A percentile compares a stretch with the other conserved stretches of the same genome.
Evolutionary conservation across 139 green algal genomes (phyloP).

Genomic region (Chara braunii): DNA sequence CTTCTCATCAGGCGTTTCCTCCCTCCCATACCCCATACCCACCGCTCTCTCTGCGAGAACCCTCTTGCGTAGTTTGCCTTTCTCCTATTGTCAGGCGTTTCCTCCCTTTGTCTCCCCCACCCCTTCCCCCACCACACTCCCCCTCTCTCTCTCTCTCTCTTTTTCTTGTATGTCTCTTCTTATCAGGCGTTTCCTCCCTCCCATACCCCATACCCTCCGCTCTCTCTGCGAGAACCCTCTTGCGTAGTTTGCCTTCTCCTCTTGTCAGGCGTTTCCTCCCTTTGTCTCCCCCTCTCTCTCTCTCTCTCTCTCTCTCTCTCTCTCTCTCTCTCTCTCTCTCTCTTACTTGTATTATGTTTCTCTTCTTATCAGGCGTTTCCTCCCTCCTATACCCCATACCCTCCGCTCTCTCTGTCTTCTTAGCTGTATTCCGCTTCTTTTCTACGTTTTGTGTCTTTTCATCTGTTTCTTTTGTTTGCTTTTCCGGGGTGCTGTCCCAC

Average conservation of each 20-base stretch:
- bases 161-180: not conserved
- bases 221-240: not conserved
- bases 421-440: not conserved
- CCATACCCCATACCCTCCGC: not conserved
- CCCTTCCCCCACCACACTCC: not conserved
- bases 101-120: not conserved
- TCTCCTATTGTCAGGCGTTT: not conserved
- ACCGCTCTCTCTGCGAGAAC: too few relatives aligned
- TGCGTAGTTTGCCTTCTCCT: not conserved
- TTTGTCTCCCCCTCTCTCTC: not conserved
- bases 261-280: not conserved
- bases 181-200: not conserved
- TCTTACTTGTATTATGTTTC: not conserved
- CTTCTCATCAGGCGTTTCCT: not conserved
- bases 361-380: not conserved
- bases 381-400: not conserved
- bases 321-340: conserved; percentile 1
- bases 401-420: not conserved
- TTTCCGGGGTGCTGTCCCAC: not conserved
- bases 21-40: not conserved
- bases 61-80: too few relatives aligned
- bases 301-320: not conserved
- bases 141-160: conserved; percentile 8
- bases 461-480: not conserved
- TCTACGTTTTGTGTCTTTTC: not conserved